Base-by-base conservation (phyloP, 2,329 filamentous ascomycete genomes). In the Cadophora sp. region DNA sequence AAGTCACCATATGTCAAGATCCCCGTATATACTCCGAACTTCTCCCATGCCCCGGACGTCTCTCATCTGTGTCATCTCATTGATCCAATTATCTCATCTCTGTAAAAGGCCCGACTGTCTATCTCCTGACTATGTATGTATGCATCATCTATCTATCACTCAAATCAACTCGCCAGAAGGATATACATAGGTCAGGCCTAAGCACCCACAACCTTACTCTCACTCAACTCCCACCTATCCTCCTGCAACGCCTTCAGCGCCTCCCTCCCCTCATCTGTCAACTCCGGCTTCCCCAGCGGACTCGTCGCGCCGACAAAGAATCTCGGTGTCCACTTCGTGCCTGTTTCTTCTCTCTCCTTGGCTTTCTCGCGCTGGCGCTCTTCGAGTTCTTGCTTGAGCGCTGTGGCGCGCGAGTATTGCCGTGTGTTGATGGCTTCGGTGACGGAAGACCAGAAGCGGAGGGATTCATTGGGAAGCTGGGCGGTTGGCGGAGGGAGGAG, bases 401-500 rank as follows among this genome's bases (percentile, higher is more conserved):
- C 88, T 26, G 96, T 99, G 8, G 96, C 96, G 72, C 91, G 89
- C 51, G 86, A 87, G 80, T 89, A 99, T 78, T 97, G 93, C 80
- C 94, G 97, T 69, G 89, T 83, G 26, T 87, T 80, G 76, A 99
- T 98, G 43, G 94, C 93, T 63, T 92, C 86, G 22, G 96, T 98
- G 55, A 99, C 95, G 27, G 87, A 88, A 40, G 89, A 86, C 96
- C 96, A 99, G 78, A 97, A 91, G 67, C 87, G 89, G 72, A 96
- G 87, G 1, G 92, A 97, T 81, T 99, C 96, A 79, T 99, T 96
- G 65, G 91, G 87, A 1, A 97, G 87, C 79, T 98, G 96, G 68
- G 89, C 80, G 53, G 94, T 89, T 22, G 86, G 80, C 0, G 95
- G 93, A 0, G 96, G 96, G 0, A 97, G 79, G 53, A 88, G 83